Conservation (phyloP, 768 basidiomycete species). For the Boletus subcaerulescens region DNA sequence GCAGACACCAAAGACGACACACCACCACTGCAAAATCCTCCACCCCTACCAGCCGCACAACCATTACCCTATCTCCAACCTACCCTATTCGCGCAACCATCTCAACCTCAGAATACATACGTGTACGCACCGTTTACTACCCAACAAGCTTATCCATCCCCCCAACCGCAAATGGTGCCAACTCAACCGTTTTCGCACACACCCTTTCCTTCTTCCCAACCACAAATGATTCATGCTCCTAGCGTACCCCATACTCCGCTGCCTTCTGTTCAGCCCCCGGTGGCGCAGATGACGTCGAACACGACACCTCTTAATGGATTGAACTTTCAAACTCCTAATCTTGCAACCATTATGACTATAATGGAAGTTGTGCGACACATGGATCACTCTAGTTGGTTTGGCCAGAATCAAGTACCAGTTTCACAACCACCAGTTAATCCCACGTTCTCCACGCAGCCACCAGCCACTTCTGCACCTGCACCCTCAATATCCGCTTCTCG, state of each 20-base stretch:
- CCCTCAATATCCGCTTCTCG: constrained; percentile 5
- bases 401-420: constrained; percentile 15
- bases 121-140: constrained; percentile 10
- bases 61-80: constrained; percentile 10
- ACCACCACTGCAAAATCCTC: constrained; percentile 2
- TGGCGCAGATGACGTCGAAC: constrained; percentile 14
- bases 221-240: constrained; percentile 8
- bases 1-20: neutral
- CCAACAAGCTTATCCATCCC: constrained; percentile 16
- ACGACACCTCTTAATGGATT: constrained; percentile 3
- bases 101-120: constrained; percentile 20
- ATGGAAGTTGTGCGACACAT: constrained; percentile 32
- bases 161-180: constrained; percentile 20
- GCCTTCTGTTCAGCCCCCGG: constrained; percentile 15
- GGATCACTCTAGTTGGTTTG: constrained; percentile 20
- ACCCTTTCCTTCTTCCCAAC: constrained; percentile 17
- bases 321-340: constrained; percentile 17
- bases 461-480: neutral
- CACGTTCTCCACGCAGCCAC: constrained; percentile 5
- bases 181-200: constrained; percentile 15
- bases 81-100: constrained; percentile 10
- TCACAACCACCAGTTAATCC: constrained; percentile 17
- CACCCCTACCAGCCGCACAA: constrained; percentile 6
- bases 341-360: constrained; percentile 30
- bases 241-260: constrained; percentile 8